Base-by-base conservation (phyloP, 116 monocot species). In the Phalaenopsis hybrid region DNA sequence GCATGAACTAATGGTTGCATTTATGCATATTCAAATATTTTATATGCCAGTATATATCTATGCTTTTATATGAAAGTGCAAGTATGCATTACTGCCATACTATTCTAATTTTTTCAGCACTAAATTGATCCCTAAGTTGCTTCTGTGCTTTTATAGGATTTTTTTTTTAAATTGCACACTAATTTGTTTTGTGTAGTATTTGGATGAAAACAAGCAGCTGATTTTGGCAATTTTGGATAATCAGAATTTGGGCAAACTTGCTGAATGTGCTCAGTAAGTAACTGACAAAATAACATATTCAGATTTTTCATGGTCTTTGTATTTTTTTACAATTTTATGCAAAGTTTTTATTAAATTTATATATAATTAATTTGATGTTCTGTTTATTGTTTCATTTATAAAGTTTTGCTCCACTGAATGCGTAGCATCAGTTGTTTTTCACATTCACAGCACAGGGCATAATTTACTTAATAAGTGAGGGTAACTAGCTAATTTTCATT, bases 181-280 rank as follows among this genome's bases (percentile, higher is more conserved):
- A 45, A 16, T 82, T 84, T 75, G 1, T 82, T 55, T 82, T 17
- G 16, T 87, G 68, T 80, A 94, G 92, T 92, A 90, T 57, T 84
- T 92, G 83, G 94, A 94, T 82, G 94, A 94, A 83, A 94, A 94
- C 78, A 92, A 94, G 86, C 94, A 94, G 81, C 87, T 94, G 43
- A 94, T 94, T 80, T 85, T 90, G 83, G 90, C 92, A 74, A 94
- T 92, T 70, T 85, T 94, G 90, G 94, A 94, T 46, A 92, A 92
- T 85, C 94, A 92, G 67, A 94, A 90, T 63, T 76, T 90, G 83
- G 94, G 94, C 76, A 94, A 90, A 82, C 82, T 94, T 57, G 41
- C 91, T 63, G 94, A 94, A 83, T 92, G 92, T 90, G 92, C 94
- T 55, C 92, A 94, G 94, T 94, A 89, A 90, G 92, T 91, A 20